phyloP scores from a whole-genome alignment of 495 filamentous ascomycete species.

The Sporormia fimetaria region DNA sequence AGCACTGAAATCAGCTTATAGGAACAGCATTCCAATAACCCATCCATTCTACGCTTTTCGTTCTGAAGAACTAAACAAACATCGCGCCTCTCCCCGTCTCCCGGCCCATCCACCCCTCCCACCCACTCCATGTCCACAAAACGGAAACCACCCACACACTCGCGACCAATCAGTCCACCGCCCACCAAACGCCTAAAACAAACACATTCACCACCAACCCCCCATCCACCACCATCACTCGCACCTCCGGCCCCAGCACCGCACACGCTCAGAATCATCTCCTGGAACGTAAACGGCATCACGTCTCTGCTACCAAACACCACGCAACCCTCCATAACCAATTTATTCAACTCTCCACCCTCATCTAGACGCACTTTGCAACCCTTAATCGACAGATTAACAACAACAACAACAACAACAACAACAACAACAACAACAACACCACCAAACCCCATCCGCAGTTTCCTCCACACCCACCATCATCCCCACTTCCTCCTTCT shows the following conservation, averaged over 20 bases:
- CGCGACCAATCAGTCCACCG: too few relatives aligned
- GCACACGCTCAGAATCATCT: slow-evolving; percentile 30
- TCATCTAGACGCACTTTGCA: neutral
- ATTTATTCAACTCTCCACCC: slow-evolving; percentile 38
- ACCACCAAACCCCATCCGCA: slow-evolving; percentile 30
- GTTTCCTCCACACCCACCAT: slow-evolving; percentile 37
- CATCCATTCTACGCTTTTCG: too few relatives aligned
- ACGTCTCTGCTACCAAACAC: slow-evolving; percentile 35
- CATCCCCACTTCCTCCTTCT: slow-evolving; percentile 41
- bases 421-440: neutral
- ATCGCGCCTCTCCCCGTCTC: too few relatives aligned
- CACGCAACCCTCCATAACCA: slow-evolving; percentile 34
- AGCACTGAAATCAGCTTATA: too few relatives aligned
- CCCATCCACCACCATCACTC: neutral
- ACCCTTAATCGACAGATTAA: too few relatives aligned
- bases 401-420: neutral
- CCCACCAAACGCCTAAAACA: too few relatives aligned
- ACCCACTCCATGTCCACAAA: too few relatives aligned
- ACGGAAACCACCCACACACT: too few relatives aligned
- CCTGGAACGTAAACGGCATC: slow-evolving; percentile 46
- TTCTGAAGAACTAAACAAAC: too few relatives aligned
- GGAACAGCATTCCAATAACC: too few relatives aligned
- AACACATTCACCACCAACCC: too few relatives aligned
- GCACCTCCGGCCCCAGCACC: neutral
- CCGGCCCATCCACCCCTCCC: too few relatives aligned